Base-by-base conservation (phyloP, 345 rosid species). In the Gossypium stocksii region DNA sequence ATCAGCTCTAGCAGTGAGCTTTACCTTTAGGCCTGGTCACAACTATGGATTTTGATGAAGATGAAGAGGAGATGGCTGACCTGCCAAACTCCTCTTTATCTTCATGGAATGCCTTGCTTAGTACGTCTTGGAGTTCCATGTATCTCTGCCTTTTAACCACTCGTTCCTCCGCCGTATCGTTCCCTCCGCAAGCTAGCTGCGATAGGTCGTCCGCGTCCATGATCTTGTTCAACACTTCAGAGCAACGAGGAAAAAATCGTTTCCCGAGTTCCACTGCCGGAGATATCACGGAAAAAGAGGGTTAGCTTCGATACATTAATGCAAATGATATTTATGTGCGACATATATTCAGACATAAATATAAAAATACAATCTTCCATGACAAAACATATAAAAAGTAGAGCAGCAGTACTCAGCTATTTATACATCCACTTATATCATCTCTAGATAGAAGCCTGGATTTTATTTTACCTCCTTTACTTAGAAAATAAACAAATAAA, bases 191-290 rank as follows among this genome's bases (percentile, higher is more conserved):
- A 7, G 90, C 90, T 1, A 94, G 83, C 78, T 87, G 84, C 2
- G 87, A 79, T 16, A 88, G 74, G 77, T 90, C 94, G 5, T 85
- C 90, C 0, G 84, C 86, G 19, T 90, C 94, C 88, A 94, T 92
- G 74, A 94, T 90, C 80, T 84, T 86, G 83, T 88, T 87, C 1
- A 94, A 84, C 43, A 87, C 88, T 3, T 77, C 83, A 0, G 93
- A 94, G 79, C 97, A 94, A 3, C 90, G 87, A 34, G 91, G 97
- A 77, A 92, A 92, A 71, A 85, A 94, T 43, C 87, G 83, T 76
- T 86, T 87, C 43, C 94, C 98, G 0, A 94, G 89, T 71, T 86
- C 90, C 79, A 90, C 97, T 94, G 83, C 75, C 61, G 43, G 10
- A 73, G 14, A 79, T n/a, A 5, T 74, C 15, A 27, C n/a, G 7